phyloP scores from a whole-genome alignment of 352 stramenopile genomes.

The Phytophthora hybrid region DNA sequence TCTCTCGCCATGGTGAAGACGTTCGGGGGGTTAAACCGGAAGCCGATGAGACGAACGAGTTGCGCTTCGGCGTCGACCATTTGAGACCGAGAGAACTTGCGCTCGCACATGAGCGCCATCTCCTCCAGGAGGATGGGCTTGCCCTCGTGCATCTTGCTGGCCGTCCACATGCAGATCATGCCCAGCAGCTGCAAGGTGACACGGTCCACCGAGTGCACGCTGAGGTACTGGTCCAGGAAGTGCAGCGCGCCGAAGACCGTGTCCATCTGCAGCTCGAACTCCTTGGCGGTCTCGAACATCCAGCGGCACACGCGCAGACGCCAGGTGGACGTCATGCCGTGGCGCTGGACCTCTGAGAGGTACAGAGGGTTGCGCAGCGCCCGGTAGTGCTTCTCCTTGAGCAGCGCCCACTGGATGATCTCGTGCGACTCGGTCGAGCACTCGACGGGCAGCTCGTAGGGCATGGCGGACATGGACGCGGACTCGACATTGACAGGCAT shows the following conservation, averaged over 20 bases:
- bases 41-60: conserved; percentile 62
- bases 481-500: conserved; percentile 18
- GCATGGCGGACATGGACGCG: conserved; percentile 32
- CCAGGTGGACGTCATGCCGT: conserved; percentile 75
- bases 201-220: conserved; percentile 73
- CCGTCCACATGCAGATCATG: conserved; percentile 79
- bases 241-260: conserved; percentile 66
- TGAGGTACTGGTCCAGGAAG: conserved; percentile 81
- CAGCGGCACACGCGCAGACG: conserved; percentile 78
- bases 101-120: conserved; percentile 77
- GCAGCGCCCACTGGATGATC: conserved; percentile 48
- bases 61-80: conserved; percentile 68
- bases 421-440: conserved; percentile 37
- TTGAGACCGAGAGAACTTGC: conserved; percentile 71
- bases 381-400: conserved; percentile 50
- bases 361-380: conserved; percentile 50
- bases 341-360: conserved; percentile 50
- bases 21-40: conserved; percentile 76
- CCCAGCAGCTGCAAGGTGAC: conserved; percentile 73
- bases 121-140: conserved; percentile 78
- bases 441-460: conserved; percentile 34
- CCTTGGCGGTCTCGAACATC: conserved; percentile 83
- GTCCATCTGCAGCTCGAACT: conserved; percentile 78
- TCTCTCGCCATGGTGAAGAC: conserved; percentile 72
- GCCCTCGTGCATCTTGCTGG: conserved; percentile 80